Conservation (phyloP, 176 grass and related monocot genomes). For the Miscanthus lutarioriparius region DNA sequence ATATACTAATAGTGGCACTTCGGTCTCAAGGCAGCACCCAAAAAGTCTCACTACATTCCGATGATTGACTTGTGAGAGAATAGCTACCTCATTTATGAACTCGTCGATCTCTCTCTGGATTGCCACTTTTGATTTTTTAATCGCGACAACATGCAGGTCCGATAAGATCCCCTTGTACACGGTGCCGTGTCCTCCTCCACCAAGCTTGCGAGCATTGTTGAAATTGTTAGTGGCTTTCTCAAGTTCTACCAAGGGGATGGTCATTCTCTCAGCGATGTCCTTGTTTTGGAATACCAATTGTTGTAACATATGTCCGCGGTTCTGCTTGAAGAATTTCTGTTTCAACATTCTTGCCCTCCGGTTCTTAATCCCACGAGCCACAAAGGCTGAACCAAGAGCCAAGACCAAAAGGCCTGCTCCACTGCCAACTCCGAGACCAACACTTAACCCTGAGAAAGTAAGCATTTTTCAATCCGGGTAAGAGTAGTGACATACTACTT, state of each 20-base stretch:
- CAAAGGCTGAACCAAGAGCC: slow-evolving; percentile 19
- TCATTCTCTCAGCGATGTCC: slow-evolving; percentile 55
- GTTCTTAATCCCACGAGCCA: slow-evolving; percentile 26
- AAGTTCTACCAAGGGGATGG: slow-evolving; percentile 42
- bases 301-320: slow-evolving; percentile 42
- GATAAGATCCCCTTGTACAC: slow-evolving; percentile 61
- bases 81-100: slow-evolving; percentile 62
- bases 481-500: background rate
- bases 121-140: slow-evolving; percentile 54
- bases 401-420: slow-evolving; percentile 34
- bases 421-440: slow-evolving; percentile 51
- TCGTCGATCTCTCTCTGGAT: slow-evolving; percentile 51
- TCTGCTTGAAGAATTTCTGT: slow-evolving; percentile 46
- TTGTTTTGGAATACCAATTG: slow-evolving; percentile 47
- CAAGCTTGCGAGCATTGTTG: background rate
- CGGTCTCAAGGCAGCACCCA: slow-evolving; percentile 60
- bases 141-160: slow-evolving; percentile 41
- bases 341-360: slow-evolving; percentile 27
- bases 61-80: slow-evolving; percentile 61
- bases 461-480: background rate
- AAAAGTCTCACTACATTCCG: slow-evolving; percentile 55
- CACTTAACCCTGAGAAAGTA: slow-evolving; percentile 34
- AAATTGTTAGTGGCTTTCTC: slow-evolving; percentile 29
- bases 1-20: slow-evolving; percentile 51
- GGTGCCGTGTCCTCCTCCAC: slow-evolving; percentile 40